These are phyloP conservation scores for Fusarium staphyleae DNA, from an alignment of 2,329 filamentous ascomycete species.

Conservation along the genomic window DNA sequence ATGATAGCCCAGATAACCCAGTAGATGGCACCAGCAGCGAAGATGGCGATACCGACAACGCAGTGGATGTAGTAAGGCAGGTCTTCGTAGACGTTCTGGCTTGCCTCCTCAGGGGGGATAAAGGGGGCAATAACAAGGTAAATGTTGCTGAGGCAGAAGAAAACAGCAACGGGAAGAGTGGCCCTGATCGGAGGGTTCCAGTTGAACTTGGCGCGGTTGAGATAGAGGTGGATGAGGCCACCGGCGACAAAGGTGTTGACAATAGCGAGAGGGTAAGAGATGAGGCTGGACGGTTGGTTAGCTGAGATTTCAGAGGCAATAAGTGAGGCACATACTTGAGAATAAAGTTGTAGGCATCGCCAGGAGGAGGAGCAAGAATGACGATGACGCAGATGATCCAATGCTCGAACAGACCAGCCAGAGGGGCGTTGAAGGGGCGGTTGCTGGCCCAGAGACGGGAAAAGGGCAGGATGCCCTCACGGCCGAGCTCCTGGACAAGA, in stretches of 20 bases:
- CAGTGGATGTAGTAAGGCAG: conserved; percentile 67
- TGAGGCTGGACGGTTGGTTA: conserved; percentile 53
- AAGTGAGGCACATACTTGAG: conserved; percentile 53
- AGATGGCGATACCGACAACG: conserved; percentile 62
- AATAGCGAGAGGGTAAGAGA: conserved; percentile 68
- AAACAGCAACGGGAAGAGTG: conserved; percentile 59
- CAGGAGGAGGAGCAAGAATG: conserved; percentile 71
- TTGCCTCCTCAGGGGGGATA: conserved; percentile 55
- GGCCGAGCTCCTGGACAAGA: conserved; percentile 70
- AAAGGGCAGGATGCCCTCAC: conserved; percentile 71
- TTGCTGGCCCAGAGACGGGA: conserved; percentile 69
- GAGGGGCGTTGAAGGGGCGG: conserved; percentile 67
- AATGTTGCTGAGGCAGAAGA: conserved; percentile 68
- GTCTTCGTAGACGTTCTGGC: conserved; percentile 60
- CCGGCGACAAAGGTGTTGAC: conserved; percentile 63
- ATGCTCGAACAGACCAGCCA: conserved; percentile 68
- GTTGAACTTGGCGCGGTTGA: conserved; percentile 54
- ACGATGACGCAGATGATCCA: conserved; percentile 70
- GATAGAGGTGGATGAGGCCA: conserved; percentile 62
- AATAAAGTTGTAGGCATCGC: conserved; percentile 71
- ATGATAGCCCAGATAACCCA: conserved; percentile 64
- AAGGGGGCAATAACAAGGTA: conserved; percentile 68
- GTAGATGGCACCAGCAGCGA: conserved; percentile 61
- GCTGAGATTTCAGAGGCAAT: not conserved
- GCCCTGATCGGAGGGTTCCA: conserved; percentile 65